Conservation (phyloP, 306 rosid genomes). For the Trifolium repens region DNA sequence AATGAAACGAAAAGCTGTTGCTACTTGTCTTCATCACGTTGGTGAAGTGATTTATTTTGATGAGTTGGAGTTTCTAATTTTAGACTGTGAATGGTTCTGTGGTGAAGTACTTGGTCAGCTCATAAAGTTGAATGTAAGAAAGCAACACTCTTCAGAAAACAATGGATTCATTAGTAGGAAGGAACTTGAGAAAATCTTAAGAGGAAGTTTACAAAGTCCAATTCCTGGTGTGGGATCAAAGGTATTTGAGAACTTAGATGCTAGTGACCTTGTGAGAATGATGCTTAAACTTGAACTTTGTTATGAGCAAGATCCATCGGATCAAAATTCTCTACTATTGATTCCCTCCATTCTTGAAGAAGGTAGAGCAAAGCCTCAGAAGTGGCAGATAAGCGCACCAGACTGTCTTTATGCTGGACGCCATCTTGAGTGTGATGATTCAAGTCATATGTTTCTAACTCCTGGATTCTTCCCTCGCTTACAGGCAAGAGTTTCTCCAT, state of each 20-base stretch:
- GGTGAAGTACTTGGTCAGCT: constrained; percentile 89
- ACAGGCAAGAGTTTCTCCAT: constrained; percentile 60
- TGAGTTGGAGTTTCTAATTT: constrained; percentile 76
- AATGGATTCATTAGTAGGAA: constrained; percentile 75
- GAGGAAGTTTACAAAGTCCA: constrained; percentile 76
- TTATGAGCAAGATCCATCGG: constrained; percentile 79
- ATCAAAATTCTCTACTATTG: constrained; percentile 67
- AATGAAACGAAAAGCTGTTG: constrained; percentile 68
- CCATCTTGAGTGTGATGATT: constrained; percentile 94
- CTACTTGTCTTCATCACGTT: constrained; percentile 85
- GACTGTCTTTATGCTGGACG: constrained; percentile 75
- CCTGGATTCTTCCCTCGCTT: constrained; percentile 93
- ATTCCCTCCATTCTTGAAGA: constrained; percentile 90
- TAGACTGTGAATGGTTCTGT: constrained; percentile 94
- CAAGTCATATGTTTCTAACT: constrained; percentile 89
- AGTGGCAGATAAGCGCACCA: constrained; percentile 70
- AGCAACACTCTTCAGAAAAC: constrained; percentile 58
- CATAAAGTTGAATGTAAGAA: constrained; percentile 65
- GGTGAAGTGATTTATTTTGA: constrained; percentile 91
- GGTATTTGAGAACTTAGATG: constrained; percentile 84
- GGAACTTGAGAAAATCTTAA: constrained; percentile 79
- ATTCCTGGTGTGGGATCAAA: constrained; percentile 86
- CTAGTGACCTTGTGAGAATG: constrained; percentile 86
- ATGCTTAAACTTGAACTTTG: constrained; percentile 96
- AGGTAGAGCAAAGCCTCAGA: constrained; percentile 87